These are phyloP conservation scores for Podila verticillata DNA, from an alignment of 192 early-diverging fungal species.

Conservation along the genomic window DNA sequence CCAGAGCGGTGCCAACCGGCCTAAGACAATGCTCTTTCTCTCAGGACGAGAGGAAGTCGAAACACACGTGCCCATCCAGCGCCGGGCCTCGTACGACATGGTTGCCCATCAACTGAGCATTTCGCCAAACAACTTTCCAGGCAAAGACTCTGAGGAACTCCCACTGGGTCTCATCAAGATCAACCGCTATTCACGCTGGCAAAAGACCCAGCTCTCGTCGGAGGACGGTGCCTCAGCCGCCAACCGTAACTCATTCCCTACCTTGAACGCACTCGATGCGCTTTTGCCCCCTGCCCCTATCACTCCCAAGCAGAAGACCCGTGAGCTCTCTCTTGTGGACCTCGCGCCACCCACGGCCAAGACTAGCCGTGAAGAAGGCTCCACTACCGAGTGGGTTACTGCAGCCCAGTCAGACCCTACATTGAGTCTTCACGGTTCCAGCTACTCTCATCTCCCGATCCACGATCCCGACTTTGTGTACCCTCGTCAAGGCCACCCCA, in stretches of 20 bases:
- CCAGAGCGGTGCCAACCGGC: background rate
- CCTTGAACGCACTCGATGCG: background rate
- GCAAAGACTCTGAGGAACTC: background rate
- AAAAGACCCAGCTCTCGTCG: constrained; percentile 42
- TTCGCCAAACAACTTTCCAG: background rate
- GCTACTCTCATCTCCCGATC: constrained; percentile 20
- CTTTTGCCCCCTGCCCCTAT: constrained; percentile 23
- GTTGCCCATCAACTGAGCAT: background rate
- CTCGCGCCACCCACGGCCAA: background rate
- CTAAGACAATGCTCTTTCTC: background rate
- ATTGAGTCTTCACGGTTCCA: constrained; percentile 26
- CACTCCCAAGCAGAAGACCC: constrained; percentile 12
- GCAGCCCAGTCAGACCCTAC: constrained; percentile 17
- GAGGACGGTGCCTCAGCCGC: constrained; percentile 14
- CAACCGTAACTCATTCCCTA: constrained; percentile 20
- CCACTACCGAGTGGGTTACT: background rate
- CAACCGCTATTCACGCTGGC: constrained; percentile 17
- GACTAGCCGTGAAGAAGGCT: background rate
- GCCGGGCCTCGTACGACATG: background rate
- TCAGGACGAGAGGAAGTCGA: background rate
- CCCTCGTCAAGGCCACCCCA: background rate
- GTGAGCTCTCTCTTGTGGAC: background rate
- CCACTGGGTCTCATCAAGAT: background rate
- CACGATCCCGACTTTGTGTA: constrained; percentile 22
- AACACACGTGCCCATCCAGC: background rate